Evolutionary conservation across 495 filamentous ascomycete genomes (phyloP), one percentile per base, ranked within the genome.

Genomic region (Penicillium psychrofluorescens): DNA sequence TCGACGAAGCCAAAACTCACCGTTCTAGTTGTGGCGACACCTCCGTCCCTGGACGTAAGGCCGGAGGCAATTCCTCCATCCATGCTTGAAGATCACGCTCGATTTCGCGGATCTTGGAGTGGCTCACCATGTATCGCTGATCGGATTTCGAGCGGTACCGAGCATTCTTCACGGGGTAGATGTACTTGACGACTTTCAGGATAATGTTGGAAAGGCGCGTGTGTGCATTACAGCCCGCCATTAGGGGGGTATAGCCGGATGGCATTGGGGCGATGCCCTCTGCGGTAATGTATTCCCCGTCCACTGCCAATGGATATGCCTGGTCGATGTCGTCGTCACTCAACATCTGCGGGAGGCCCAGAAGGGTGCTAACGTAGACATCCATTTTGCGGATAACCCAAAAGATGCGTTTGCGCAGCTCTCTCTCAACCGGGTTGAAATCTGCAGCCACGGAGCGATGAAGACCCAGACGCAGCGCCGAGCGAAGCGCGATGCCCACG

Each of bases 301-400:
- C 88, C n/a, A 95, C 75, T 45, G 90, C 84, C 40, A 80, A 63
- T 7, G 91, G 91, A 35, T 85, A 77, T 44, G 88, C 85, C 59
- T 96, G 91, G 57, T 97, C 91, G 50, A 97, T 83, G 55, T 96
- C 91, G 38, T 95, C 88, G 40, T 88, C 81, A 50, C 79, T 85
- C 33, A 96, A 72, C 60, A 90, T 85, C 43, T 86, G 72, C 1
- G 91, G 91, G 22, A 96, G 78, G 10, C 91, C 91, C 12, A 97
- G 69, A 38, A 95, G 67, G 6, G 89, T 90, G 41, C 88, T 89
- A 13, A 96, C 86, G 59, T 95, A 95, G 16, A 83, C 90, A 51
- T 96, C 91, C 84, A 96, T 86, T 53, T 92, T 94, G 30, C 90
- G 83, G 39, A 95, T 77, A 22, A 88, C 78, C 78, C 92, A 95